Base-by-base conservation (phyloP, 179 eudicot species). In the Spergularia azorica region DNA sequence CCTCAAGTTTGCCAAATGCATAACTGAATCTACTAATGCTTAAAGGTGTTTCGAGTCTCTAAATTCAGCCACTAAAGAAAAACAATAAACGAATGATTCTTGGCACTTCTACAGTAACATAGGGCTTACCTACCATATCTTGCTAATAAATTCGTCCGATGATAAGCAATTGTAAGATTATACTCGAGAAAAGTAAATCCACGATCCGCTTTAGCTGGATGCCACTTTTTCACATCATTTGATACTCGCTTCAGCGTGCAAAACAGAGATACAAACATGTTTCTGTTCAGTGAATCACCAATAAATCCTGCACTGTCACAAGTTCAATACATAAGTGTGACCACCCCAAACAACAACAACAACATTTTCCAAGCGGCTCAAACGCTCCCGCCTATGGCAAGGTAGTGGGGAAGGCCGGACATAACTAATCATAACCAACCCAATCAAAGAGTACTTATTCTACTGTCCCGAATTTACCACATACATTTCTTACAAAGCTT, bases 221-320 rank as follows among this genome's bases (percentile, higher is more conserved):
- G 99, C 98, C 99, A 95, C 94, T 95, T 95, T 68, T 84, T 94
- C 81, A 93, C 93, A 79, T 95, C 95, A 56, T 83, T 80, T 0
- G 94, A 84, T 41, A 82, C 95, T 77, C 26, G 82, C 83, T 85
- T 89, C 85, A 95, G 78, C 26, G 91, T 81, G 77, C 99, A 95
- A 63, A 89, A 90, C 73, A 95, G 90, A 59, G 99, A 93, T 58
- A 93, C 99, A 86, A 95, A 95, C 99, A 95, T 95, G 80, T 95
- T 95, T 77, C 99, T 87, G 75, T 93, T 95, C 80, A 95, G 86
- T 59, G 99, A 95, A 85, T 95, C 99, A 70, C 99, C 99, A 76
- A 95, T 84, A 82, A 95, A 95, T 79, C 98, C 99, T 95, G 97
- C 90, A 91, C 89, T 81, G 86, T 74, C 83, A 73, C 76, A 66